phyloP scores from a whole-genome alignment of 2,329 filamentous ascomycete genomes.

The Colletotrichum salicis region DNA sequence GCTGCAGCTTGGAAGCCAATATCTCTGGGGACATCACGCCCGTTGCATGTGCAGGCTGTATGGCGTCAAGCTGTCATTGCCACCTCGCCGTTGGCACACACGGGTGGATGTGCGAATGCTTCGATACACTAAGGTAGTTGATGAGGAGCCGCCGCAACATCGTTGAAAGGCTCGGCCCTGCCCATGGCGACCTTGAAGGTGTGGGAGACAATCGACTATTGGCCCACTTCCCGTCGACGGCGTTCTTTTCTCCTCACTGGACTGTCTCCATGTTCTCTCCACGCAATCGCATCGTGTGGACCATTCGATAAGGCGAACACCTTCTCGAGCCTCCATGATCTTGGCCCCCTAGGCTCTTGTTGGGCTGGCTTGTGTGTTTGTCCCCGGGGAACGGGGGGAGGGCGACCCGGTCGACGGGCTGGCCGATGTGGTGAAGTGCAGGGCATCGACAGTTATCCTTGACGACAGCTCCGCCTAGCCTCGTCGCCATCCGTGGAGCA shows the following conservation, averaged over 20 bases:
- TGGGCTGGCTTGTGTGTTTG: not conserved
- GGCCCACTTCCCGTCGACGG: not conserved
- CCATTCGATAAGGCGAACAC: constrained; percentile 18
- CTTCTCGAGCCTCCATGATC: not conserved
- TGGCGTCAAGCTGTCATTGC: constrained; percentile 4
- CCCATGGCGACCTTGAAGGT: not conserved
- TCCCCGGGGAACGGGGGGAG: constrained; percentile 25
- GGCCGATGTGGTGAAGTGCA: constrained; percentile 11
- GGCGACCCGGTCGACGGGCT: constrained; percentile 5
- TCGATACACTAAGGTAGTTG: too few species aligned
- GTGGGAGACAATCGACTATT: not conserved
- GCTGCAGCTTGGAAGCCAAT: not conserved
- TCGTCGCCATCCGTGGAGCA: constrained; percentile 4
- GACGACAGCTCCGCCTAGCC: constrained; percentile 2
- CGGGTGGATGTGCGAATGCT: too few species aligned
- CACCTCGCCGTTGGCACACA: constrained; percentile 19
- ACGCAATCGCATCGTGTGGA: not conserved
- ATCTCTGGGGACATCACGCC: not conserved
- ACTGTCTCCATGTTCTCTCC: constrained; percentile 3
- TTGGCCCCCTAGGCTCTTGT: not conserved
- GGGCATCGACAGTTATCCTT: not conserved
- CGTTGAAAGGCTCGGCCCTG: constrained; percentile 5
- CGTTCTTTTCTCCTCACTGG: constrained; percentile 25
- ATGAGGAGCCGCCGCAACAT: not conserved
- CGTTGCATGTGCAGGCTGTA: not conserved